These are phyloP conservation scores for Blastocystis sp. DNA, from an alignment of 352 stramenopile species.

Conservation along the genomic window DNA sequence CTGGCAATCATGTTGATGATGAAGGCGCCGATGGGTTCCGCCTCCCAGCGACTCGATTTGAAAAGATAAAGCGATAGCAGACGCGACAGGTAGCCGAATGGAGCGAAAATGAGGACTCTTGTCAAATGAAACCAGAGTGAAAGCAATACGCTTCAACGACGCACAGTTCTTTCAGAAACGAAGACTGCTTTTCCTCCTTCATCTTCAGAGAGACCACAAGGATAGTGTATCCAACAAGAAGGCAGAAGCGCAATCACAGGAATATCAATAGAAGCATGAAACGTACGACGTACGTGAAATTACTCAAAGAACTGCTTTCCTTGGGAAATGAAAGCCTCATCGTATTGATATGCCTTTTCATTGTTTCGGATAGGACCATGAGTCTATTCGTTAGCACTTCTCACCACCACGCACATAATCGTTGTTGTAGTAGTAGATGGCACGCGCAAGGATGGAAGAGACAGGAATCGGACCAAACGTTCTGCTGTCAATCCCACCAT, in stretches of 20 bases:
- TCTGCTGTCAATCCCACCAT: constrained; percentile 63
- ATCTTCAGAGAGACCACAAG: not conserved
- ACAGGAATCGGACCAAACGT: constrained; percentile 51
- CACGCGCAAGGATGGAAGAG: constrained; percentile 63
- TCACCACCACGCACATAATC: not conserved
- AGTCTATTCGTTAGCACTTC: constrained; percentile 16
- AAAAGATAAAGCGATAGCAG: not conserved
- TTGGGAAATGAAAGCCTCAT: constrained; percentile 57
- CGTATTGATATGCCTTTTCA: constrained; percentile 36
- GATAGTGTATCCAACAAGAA: not conserved
- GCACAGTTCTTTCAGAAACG: not conserved
- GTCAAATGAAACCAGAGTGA: not conserved
- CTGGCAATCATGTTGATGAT: constrained; percentile 50
- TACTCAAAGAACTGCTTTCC: constrained; percentile 66
- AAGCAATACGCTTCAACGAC: not conserved
- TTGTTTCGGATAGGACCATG: constrained; percentile 60
- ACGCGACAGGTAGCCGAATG: constrained; percentile 1
- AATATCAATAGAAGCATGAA: not conserved
- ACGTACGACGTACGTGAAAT: not conserved
- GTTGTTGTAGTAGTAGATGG: constrained; percentile 67
- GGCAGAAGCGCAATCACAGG: not conserved
- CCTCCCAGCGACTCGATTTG: not conserved
- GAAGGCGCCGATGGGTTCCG: not conserved
- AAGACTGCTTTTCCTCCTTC: not conserved
- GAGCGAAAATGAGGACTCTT: constrained; percentile 17